phyloP scores from a whole-genome alignment of 768 basidiomycete species.

The Mycena latifolia region DNA sequence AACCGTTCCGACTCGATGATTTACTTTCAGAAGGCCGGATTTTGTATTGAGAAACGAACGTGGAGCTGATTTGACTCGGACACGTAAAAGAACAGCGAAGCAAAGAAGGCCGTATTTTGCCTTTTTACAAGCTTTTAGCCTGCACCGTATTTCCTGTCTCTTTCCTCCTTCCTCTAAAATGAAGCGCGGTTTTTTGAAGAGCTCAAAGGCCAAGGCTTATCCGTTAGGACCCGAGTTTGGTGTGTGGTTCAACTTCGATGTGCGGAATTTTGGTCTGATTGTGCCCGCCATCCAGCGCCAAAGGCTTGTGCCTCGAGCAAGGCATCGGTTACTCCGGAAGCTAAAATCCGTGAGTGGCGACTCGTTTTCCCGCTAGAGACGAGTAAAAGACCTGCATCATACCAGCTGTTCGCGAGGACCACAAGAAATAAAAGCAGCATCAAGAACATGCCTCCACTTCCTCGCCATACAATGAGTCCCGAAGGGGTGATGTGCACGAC shows the following conservation, averaged over 20 bases:
- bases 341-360: background rate
- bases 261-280: background rate
- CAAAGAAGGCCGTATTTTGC: background rate
- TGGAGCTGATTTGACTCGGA: too few relatives aligned
- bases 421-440: background rate
- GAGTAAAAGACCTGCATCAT: background rate
- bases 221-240: constrained; percentile 6
- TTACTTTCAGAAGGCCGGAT: too few relatives aligned
- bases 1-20: too few relatives aligned
- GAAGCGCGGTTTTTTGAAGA: constrained; percentile 42
- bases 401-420: background rate
- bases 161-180: constrained; percentile 34
- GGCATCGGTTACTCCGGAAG: background rate
- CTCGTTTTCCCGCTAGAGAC: background rate
- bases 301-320: background rate
- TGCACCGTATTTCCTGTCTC: background rate
- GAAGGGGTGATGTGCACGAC: background rate
- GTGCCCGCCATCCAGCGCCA: background rate
- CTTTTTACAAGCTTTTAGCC: background rate
- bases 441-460: background rate
- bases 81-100: background rate
- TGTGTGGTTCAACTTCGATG: background rate
- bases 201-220: constrained; percentile 31
- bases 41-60: too few relatives aligned
- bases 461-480: background rate